A percentile compares a stretch with the other conserved stretches of the same genome.
phyloP scores from a whole-genome alignment of 495 filamentous ascomycete species.

The Glarea lozoyensis region DNA sequence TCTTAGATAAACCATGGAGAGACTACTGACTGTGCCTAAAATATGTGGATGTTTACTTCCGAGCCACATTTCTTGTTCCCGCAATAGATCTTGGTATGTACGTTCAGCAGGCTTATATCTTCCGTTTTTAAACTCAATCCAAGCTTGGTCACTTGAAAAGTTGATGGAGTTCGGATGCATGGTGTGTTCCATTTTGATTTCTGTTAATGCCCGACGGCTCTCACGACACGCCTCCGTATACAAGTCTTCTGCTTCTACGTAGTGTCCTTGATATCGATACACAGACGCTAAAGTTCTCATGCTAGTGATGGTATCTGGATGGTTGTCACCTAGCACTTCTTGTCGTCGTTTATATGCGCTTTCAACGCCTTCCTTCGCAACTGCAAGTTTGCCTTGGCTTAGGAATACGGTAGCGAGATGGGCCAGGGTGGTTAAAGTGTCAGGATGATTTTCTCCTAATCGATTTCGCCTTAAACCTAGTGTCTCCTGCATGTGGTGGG shows the following conservation, averaged over 20 bases:
- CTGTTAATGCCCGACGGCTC: conserved; percentile 7
- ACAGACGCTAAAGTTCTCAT: conserved; percentile 25
- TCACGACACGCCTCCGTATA: conserved; percentile 10
- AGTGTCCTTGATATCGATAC: conserved; percentile 21
- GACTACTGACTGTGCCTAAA: neutral
- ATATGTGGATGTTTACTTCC: neutral
- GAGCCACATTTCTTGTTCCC: neutral
- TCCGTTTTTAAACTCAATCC: neutral
- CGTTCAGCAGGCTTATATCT: neutral
- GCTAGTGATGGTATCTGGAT: conserved; percentile 25
- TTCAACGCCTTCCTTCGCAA: conserved; percentile 23
- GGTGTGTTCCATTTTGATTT: neutral
- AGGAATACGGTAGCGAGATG: conserved; percentile 21
- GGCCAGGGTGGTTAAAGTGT: conserved; percentile 11
- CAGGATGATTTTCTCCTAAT: conserved; percentile 3
- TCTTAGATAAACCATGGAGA: neutral
- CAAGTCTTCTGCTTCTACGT: conserved; percentile 23
- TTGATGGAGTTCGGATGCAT: neutral
- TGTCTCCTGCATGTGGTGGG: conserved; percentile 12
- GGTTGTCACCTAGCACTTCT: conserved; percentile 19
- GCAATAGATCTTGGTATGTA: neutral
- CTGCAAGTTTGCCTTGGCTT: conserved; percentile 20
- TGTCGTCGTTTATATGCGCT: conserved; percentile 7
- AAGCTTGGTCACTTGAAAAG: neutral
- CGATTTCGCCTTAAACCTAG: conserved; percentile 2